phyloP scores from a whole-genome alignment of 371 early-diverging fungal genomes.

The Actinomortierella wolfii region DNA sequence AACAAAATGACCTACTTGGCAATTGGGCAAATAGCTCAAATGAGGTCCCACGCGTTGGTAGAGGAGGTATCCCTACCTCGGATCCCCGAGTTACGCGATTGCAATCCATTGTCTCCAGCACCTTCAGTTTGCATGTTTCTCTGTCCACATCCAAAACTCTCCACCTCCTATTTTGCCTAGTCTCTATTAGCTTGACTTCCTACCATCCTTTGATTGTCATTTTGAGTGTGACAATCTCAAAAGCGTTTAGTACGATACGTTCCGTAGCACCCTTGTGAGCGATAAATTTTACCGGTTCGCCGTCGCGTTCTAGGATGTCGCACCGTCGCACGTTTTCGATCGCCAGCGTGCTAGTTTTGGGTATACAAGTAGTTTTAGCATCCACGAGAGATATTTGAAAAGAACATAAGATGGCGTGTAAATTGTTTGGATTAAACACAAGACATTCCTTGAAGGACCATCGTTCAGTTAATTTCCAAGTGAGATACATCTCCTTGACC shows the following conservation, averaged over 20 bases:
- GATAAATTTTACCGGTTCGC: slow-evolving; percentile 22
- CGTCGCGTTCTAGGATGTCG: slow-evolving; percentile 80
- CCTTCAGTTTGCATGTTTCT: no score
- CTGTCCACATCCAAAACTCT: no score
- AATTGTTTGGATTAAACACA: not conserved
- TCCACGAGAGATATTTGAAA: not conserved
- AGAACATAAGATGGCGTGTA: not conserved
- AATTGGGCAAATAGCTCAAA: no score
- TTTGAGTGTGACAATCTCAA: slow-evolving; percentile 66
- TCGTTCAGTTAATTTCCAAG: not conserved
- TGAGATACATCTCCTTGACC: no score
- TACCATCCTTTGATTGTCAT: slow-evolving; percentile 44
- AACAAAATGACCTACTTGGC: no score
- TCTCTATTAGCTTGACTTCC: no score
- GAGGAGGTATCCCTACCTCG: no score
- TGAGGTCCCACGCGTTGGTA: no score
- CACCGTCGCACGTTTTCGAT: slow-evolving; percentile 63
- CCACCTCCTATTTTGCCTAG: no score
- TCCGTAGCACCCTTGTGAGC: slow-evolving; percentile 41
- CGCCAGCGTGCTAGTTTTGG: slow-evolving; percentile 41
- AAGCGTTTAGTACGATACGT: slow-evolving; percentile 58
- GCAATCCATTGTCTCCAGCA: no score
- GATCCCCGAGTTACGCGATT: no score
- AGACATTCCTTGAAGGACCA: not conserved
- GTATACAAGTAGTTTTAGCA: not conserved